Evolutionary conservation across 371 early-diverging fungal genomes (phyloP).

Genomic region (Mucor lusitanicus): DNA sequence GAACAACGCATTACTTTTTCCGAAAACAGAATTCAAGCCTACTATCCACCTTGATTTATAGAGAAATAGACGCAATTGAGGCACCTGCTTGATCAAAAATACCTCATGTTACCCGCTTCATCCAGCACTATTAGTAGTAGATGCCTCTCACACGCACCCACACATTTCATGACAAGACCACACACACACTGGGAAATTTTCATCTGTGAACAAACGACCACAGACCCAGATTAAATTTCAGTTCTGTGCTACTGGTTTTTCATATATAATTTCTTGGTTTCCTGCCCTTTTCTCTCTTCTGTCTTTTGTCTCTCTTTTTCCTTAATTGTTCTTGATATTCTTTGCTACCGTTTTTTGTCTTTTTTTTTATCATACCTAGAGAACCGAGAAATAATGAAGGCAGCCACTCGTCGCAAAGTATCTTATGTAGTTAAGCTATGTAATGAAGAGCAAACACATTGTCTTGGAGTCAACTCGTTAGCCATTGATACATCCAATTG

Average conservation of each 20-base stretch:
- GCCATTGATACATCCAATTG: constrained; percentile 57
- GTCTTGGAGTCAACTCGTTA: constrained; percentile 77
- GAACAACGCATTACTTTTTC: not conserved
- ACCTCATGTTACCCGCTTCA: not conserved
- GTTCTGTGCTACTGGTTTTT: not conserved
- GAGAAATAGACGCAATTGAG: not conserved
- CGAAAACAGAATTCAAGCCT: not conserved
- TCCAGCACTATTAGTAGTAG: too few relatives aligned
- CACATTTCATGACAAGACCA: not conserved
- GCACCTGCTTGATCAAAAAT: not conserved
- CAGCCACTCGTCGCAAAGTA: constrained; percentile 52
- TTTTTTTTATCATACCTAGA: not conserved
- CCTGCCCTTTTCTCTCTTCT: not conserved
- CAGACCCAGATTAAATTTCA: constrained; percentile 4
- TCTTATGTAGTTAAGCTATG: constrained; percentile 63
- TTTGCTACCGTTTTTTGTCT: not conserved
- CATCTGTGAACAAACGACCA: not conserved
- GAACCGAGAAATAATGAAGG: constrained; percentile 27
- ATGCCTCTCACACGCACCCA: too few relatives aligned
- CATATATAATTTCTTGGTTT: not conserved
- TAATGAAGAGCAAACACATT: constrained; percentile 59
- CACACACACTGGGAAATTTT: too few relatives aligned
- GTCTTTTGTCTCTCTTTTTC: too few relatives aligned
- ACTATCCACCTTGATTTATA: not conserved
- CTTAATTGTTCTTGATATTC: not conserved